Conservation (phyloP, 768 basidiomycete genomes). For the Chlorophyllum brunneum region DNA sequence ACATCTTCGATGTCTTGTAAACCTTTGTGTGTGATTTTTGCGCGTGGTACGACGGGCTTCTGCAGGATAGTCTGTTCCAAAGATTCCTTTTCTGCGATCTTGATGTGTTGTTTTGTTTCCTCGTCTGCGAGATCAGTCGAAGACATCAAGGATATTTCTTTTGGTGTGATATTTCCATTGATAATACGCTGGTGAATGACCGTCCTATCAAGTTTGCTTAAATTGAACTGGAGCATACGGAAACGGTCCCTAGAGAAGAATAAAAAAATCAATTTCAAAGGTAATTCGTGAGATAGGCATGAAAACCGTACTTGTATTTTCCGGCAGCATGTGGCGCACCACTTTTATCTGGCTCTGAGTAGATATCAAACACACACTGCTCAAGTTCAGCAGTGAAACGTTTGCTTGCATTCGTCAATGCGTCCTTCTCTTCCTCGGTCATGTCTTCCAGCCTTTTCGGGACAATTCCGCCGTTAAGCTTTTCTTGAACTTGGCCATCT, state of each 20-base stretch:
- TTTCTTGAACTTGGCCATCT: not conserved
- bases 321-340: constrained; percentile 58
- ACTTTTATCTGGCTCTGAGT: constrained; percentile 72
- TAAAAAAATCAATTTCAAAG: too few relatives aligned
- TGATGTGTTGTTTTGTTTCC: constrained; percentile 79
- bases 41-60: constrained; percentile 61
- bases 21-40: constrained; percentile 91
- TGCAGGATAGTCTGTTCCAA: constrained; percentile 82
- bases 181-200: constrained; percentile 78
- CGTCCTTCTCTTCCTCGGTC: constrained; percentile 55
- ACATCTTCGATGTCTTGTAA: constrained; percentile 85
- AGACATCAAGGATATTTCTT: constrained; percentile 78
- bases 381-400: constrained; percentile 72
- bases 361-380: constrained; percentile 68
- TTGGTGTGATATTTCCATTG: constrained; percentile 58
- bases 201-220: constrained; percentile 78
- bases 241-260: constrained; percentile 69
- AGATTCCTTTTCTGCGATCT: constrained; percentile 76
- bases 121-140: constrained; percentile 88
- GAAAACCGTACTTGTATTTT: constrained; percentile 71
- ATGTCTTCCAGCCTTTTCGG: constrained; percentile 50
- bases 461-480: constrained; percentile 21
- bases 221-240: constrained; percentile 85
- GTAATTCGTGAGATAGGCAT: not conserved
- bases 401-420: constrained; percentile 53